phyloP scores from a whole-genome alignment of 2,329 filamentous ascomycete genomes.

The Xylaria arbuscula region DNA sequence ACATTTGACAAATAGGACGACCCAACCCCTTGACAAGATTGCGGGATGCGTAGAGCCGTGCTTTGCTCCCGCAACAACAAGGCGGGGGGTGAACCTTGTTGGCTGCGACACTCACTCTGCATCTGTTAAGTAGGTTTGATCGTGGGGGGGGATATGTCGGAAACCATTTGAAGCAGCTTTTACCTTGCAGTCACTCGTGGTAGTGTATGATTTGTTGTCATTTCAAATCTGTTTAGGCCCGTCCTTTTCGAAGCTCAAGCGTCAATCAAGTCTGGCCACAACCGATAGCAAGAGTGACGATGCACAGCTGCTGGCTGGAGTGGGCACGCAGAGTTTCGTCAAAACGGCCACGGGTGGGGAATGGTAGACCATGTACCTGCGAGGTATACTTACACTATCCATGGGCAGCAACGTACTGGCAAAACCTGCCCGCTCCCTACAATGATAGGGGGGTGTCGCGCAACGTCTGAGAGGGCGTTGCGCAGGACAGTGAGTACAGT shows the following conservation, averaged over 20 bases:
- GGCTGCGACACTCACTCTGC: neutral
- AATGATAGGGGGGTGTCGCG: no score
- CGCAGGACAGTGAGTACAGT: no score
- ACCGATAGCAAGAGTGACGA: neutral
- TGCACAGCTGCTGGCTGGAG: neutral
- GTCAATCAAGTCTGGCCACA: neutral
- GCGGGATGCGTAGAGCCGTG: neutral
- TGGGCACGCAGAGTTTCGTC: neutral
- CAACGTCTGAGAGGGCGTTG: neutral
- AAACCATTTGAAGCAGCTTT: neutral
- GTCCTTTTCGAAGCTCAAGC: neutral
- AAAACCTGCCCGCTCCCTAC: neutral
- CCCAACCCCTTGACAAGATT: neutral
- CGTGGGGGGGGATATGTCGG: neutral
- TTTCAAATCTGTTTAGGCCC: neutral
- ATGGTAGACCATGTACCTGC: neutral
- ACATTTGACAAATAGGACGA: neutral
- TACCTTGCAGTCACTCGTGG: neutral
- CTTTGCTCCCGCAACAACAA: neutral
- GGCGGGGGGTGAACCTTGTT: neutral
- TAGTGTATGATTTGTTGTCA: conserved; percentile 5
- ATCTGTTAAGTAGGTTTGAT: neutral
- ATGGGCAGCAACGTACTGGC: neutral
- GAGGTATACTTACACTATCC: neutral
- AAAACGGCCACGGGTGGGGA: neutral